Evolutionary conservation across 2,329 filamentous ascomycete species (phyloP).

Genomic region (Hansfordia pulvinata): DNA sequence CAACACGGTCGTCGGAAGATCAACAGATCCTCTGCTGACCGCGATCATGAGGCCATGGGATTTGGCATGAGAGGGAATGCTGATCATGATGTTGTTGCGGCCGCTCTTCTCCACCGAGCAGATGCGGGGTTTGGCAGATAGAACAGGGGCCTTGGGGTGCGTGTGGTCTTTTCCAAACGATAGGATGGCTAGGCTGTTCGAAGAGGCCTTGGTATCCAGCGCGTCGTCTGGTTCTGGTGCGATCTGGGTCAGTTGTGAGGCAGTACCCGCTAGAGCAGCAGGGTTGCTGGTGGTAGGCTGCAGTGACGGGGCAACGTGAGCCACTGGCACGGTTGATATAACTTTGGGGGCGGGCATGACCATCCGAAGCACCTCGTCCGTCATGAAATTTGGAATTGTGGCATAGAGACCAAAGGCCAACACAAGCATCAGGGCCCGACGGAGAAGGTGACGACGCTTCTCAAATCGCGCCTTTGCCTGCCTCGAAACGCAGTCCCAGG

Average conservation of each 20-base stretch:
- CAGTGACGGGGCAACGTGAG: conserved; percentile 13
- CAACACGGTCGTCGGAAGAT: conserved; percentile 33
- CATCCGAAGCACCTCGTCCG: too few relatives aligned
- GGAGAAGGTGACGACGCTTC: too few relatives aligned
- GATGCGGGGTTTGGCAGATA: conserved; percentile 17
- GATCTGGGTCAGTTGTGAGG: conserved; percentile 11
- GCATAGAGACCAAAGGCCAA: too few relatives aligned
- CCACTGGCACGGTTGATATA: conserved; percentile 17
- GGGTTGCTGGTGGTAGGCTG: too few relatives aligned
- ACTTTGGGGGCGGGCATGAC: conserved; percentile 8
- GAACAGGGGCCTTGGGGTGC: conserved; percentile 9
- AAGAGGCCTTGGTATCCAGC: conserved; percentile 15
- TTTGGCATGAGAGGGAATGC: conserved; percentile 35
- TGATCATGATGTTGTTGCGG: conserved; percentile 37
- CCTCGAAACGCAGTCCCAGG: too few relatives aligned
- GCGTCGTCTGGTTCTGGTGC: conserved; percentile 17
- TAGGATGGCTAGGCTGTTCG: conserved; percentile 23
- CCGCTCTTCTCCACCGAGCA: conserved; percentile 32
- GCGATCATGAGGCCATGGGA: conserved; percentile 41
- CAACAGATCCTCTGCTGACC: conserved; percentile 32
- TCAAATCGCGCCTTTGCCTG: too few relatives aligned
- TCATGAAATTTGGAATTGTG: too few relatives aligned
- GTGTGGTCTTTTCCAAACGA: conserved; percentile 25
- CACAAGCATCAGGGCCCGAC: too few relatives aligned
- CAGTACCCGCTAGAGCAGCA: too few relatives aligned